Evolutionary conservation across 2,329 filamentous ascomycete genomes (phyloP), one percentile per base, ranked within the genome.

Genomic region (Huntiella bhutanensis): DNA sequence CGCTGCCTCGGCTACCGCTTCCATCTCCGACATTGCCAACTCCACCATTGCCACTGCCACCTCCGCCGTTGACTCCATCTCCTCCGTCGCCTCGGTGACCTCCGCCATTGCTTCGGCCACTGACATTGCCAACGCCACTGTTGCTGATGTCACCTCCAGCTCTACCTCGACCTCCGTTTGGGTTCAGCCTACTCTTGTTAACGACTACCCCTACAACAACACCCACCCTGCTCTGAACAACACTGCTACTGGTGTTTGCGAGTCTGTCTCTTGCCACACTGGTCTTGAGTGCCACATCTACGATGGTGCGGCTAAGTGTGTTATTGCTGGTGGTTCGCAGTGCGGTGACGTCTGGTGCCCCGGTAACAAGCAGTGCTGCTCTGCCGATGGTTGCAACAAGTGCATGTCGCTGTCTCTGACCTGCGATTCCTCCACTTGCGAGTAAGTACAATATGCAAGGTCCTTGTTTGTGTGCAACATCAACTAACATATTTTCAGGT

Each of bases 281-380:
- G 47, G 47, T n/a, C 46, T 40, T 16, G 47, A 49, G 39, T 49
- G 47, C 39, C 47, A 49, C 35, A 40, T 49, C 16, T 49, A 49
- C 43, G 19, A 43, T 4, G 43, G 33, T 7, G 28, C 15, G 4
- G 43, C 43, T 28, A 38, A 46, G 38, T 49, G 47, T 37, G 47
- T 46, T 8, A 37, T 46, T 19, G 39, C 35, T 11, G 43, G 47
- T 17, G 47, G 47, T 33, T 42, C 47, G 12, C 43, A 49, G 35
- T 49, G 47, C 36, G 47, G 47, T 5, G 15, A 16, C 32, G 15
- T 39, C 16, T 49, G 47, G 47, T 49, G 47, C 38, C 47, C 47
- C 3, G 43, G 43, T 16, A 49, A 49, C 22, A 46, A 42, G 39
- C 39, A 37, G 33, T 49, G 47, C 47, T 49, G 47, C 39, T 43